Evolutionary conservation across 495 filamentous ascomycete species (phyloP).

Genomic region (Neurospora discreta): DNA sequence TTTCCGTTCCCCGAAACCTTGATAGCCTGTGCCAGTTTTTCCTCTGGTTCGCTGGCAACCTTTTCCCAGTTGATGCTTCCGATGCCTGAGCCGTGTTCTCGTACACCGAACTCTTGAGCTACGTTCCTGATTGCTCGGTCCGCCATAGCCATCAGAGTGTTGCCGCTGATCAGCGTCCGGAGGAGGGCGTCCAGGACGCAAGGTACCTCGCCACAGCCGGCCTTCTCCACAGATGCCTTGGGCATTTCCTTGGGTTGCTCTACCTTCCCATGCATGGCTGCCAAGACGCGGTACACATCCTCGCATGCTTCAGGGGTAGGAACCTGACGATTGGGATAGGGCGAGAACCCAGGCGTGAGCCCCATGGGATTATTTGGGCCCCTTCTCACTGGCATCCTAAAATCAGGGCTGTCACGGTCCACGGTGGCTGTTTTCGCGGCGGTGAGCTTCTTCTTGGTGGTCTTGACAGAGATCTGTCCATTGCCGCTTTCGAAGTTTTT

Average conservation of each 20-base stretch:
- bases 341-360: slow-evolving; percentile 39
- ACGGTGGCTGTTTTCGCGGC: not conserved
- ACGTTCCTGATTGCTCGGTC: slow-evolving; percentile 62
- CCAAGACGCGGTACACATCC: slow-evolving; percentile 60
- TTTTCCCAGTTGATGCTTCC: slow-evolving; percentile 84
- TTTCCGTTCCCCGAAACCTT: slow-evolving; percentile 56
- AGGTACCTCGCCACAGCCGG: slow-evolving; percentile 90
- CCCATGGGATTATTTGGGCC: slow-evolving; percentile 34
- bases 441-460: not conserved
- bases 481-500: not conserved
- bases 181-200: slow-evolving; percentile 83
- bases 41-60: slow-evolving; percentile 50
- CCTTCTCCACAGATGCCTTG: slow-evolving; percentile 61
- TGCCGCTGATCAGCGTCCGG: slow-evolving; percentile 67
- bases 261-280: slow-evolving; percentile 54
- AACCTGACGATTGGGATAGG: slow-evolving; percentile 56
- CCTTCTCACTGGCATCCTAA: slow-evolving; percentile 18
- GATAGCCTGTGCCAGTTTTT: slow-evolving; percentile 63
- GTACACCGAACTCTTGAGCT: slow-evolving; percentile 52
- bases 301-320: slow-evolving; percentile 67
- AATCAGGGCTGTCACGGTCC: slow-evolving; percentile 9
- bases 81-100: slow-evolving; percentile 28
- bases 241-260: slow-evolving; percentile 58
- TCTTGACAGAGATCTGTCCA: not conserved
- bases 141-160: slow-evolving; percentile 57